These are phyloP conservation scores for Fusarium papillatum DNA, from an alignment of 2,329 filamentous ascomycete genomes.

Conservation along the genomic window DNA sequence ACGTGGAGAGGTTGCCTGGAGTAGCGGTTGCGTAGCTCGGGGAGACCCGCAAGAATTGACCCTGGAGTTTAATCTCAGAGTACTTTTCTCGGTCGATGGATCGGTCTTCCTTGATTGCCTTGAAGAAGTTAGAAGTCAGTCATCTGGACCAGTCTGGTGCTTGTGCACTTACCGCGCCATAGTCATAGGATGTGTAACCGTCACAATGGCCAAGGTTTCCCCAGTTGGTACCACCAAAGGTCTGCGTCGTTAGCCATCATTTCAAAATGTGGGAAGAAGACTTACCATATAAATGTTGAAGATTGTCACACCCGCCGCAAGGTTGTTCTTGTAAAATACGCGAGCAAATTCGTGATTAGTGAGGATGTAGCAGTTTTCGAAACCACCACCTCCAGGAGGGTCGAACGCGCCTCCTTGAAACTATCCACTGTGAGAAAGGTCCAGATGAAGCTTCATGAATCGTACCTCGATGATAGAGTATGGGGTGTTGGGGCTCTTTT, in stretches of 20 bases:
- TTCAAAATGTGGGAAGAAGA: rapidly evolving
- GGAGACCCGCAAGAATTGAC: conserved; percentile 81
- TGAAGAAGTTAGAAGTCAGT: rapidly evolving
- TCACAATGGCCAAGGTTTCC: conserved; percentile 81
- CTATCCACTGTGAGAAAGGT: conserved; percentile 45
- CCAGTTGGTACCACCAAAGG: conserved; percentile 87
- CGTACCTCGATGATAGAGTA: conserved; percentile 66
- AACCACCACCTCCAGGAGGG: conserved; percentile 80
- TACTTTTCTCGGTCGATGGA: conserved; percentile 81
- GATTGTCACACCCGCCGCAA: conserved; percentile 75
- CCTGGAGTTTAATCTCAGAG: conserved; percentile 82
- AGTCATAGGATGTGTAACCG: conserved; percentile 72
- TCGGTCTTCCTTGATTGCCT: conserved; percentile 76
- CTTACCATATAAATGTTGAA: conserved; percentile 82
- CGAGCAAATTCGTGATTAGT: conserved; percentile 81
- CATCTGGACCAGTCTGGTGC: too few relatives aligned
- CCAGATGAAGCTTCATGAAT: rapidly evolving
- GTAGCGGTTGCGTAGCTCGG: conserved; percentile 76
- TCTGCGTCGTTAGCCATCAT: conserved; percentile 52
- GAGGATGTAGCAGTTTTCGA: conserved; percentile 74
- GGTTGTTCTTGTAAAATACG: conserved; percentile 85
- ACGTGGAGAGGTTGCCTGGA: conserved; percentile 63
- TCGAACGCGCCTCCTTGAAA: conserved; percentile 82
- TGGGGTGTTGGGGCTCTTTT: conserved; percentile 75
- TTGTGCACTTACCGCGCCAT: conserved; percentile 59